Evolutionary conservation across 192 early-diverging fungal species (phyloP), one percentile per base, ranked within the genome.

Genomic region (Coemansia sp.): DNA sequence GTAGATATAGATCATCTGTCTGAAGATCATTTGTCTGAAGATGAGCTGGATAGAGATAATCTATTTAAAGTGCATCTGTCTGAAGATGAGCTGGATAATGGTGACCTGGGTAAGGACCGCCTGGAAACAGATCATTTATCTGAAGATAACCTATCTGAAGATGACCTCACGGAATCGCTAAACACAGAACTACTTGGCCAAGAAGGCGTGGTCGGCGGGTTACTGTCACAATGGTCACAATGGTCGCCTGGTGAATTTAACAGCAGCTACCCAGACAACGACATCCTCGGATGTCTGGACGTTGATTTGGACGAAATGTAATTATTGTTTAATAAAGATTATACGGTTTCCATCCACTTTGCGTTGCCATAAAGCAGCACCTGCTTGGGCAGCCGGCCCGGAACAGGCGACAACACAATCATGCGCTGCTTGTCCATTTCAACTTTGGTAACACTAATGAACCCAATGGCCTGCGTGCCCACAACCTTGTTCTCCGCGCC

Each of bases 341-440:
- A 80, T 0, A 70, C 11, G 2, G 87, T 80, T 62, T 98, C 96
- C 73, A 96, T 89, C 97, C 97, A 99, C 66, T 95, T 94, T 56
- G 94, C 85, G 29, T 86, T 64, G 9, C 88, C 95, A 76, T 94
- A 86, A 50, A 97, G 61, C 59, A 95, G 74, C 65, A 92, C 91
- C 69, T 87, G 87, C 43, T 90, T 90, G 14, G 93, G 93, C 72
- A 99, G 74, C 37, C 90, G 84, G 7, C 93, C 93, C 15, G 94
- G 94, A 24, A 90, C 89, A 4, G 97, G 97, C 21, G 91, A 86
- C 23, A 96, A 55, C 24, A 98, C 74, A 0, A 90, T 95, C 70
- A 99, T 64, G 66, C 91, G 94, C 39, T 85, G 73, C 60, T 91
- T 92, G 1, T 68, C 81, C 60, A 90, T 93, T 69, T 95, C 92